Conservation (phyloP, 768 basidiomycete species). For the Rhodotorula sphaerocarpa region DNA sequence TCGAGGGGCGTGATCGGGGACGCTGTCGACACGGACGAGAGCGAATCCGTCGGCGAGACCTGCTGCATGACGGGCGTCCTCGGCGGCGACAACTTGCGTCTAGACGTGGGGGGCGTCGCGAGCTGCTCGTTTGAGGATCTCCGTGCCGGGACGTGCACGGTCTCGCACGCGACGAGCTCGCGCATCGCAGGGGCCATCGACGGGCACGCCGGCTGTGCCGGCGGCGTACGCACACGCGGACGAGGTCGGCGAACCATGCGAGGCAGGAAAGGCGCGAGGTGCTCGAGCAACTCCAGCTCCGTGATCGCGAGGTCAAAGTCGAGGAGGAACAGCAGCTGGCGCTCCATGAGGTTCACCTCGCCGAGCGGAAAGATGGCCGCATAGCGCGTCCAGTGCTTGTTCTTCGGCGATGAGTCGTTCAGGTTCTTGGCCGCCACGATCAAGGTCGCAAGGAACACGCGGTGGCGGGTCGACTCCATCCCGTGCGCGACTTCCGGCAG, state of each 20-base stretch:
- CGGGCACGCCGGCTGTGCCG: background rate
- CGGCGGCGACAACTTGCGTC: too few relatives aligned
- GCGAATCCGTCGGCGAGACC: constrained; percentile 20
- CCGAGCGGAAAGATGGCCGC: constrained; percentile 58
- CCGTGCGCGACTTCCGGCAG: constrained; percentile 78
- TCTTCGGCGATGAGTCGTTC: constrained; percentile 73
- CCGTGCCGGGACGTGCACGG: too few relatives aligned
- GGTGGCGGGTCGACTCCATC: constrained; percentile 46
- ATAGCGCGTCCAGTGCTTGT: constrained; percentile 81
- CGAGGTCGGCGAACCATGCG: background rate
- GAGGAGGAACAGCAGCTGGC: constrained; percentile 82
- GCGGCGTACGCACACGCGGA: background rate
- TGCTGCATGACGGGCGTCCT: background rate
- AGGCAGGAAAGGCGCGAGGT: constrained; percentile 54
- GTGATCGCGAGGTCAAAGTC: constrained; percentile 86
- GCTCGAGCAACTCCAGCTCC: constrained; percentile 62
- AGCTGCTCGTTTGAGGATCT: background rate
- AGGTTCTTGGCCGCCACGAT: constrained; percentile 95
- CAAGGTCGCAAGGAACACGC: constrained; percentile 89
- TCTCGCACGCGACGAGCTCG: constrained; percentile 16
- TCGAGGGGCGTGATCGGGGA: constrained; percentile 19
- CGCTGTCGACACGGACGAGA: constrained; percentile 14
- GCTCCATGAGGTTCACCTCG: constrained; percentile 87
- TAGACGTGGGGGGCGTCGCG: background rate
- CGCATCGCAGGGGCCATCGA: too few relatives aligned